Evolutionary conservation across 129 eudicot species (phyloP).

Genomic region (Sambucus nigra): DNA sequence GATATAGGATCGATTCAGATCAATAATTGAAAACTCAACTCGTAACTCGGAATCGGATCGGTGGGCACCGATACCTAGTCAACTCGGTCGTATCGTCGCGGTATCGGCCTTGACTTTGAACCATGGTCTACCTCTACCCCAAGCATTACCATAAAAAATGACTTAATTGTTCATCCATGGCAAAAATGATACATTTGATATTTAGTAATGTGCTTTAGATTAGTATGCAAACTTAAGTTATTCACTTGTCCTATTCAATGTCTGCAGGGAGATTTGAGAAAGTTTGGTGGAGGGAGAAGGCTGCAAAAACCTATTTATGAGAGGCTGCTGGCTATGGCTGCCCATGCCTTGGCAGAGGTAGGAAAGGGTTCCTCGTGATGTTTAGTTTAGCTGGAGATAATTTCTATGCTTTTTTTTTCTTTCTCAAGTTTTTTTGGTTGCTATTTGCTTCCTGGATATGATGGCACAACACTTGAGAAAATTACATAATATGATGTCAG

Average conservation of each 20-base stretch:
- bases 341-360: slow-evolving; percentile 92
- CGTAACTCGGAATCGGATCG: too few relatives aligned
- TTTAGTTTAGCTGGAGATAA: too few relatives aligned
- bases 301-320: slow-evolving; percentile 67
- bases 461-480: too few relatives aligned
- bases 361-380: not conserved
- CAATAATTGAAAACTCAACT: too few relatives aligned
- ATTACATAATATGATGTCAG: too few relatives aligned
- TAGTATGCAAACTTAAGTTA: slow-evolving; percentile 5
- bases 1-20: too few relatives aligned
- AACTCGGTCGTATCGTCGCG: too few relatives aligned
- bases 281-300: slow-evolving; percentile 53
- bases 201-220: not conserved
- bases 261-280: slow-evolving; percentile 57
- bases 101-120: too few relatives aligned
- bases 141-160: too few relatives aligned
- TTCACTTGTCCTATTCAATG: slow-evolving; percentile 11
- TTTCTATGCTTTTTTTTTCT: not conserved
- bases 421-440: not conserved
- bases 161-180: too few relatives aligned
- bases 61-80: too few relatives aligned
- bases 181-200: not conserved
- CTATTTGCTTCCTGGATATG: not conserved
- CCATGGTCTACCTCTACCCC: too few relatives aligned
- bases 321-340: slow-evolving; percentile 71